Conservation (phyloP, 306 rosid genomes). For the Lithocarpus polystachyus region DNA sequence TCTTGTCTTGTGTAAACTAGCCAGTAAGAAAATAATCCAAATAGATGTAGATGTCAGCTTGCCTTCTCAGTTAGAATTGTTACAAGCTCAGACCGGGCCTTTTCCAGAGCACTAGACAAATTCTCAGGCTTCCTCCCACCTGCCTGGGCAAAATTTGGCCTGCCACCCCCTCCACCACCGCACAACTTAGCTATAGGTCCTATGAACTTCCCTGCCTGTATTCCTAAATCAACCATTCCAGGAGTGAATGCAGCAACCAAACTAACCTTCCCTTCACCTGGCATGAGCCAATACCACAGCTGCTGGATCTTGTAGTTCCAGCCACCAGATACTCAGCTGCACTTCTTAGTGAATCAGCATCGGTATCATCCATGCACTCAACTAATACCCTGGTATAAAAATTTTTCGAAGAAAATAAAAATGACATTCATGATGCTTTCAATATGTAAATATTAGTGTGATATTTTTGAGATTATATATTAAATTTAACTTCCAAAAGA, state of each 20-base stretch:
- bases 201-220: constrained; percentile 90
- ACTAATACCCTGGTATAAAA: no score
- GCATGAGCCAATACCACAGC: constrained; percentile 83
- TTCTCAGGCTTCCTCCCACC: constrained; percentile 93
- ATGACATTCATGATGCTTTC: no score
- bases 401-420: no score
- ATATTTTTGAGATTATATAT: background rate
- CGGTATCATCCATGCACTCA: constrained; percentile 77
- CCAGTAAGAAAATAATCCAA: constrained; percentile 6
- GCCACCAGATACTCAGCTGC: constrained; percentile 80
- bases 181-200: constrained; percentile 86
- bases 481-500: background rate
- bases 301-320: constrained; percentile 74
- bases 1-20: constrained; percentile 3
- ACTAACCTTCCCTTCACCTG: constrained; percentile 87
- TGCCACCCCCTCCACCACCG: constrained; percentile 97
- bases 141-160: constrained; percentile 97
- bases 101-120: constrained; percentile 65
- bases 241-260: constrained; percentile 94
- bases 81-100: constrained; percentile 65
- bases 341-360: constrained; percentile 78
- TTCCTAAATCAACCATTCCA: constrained; percentile 62
- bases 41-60: constrained; percentile 27
- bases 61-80: constrained; percentile 53
- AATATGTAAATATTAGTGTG: background rate